Evolutionary conservation across 345 rosid species (phyloP), one percentile per base, ranked within the genome.

Genomic region (Raphanus sativus): DNA sequence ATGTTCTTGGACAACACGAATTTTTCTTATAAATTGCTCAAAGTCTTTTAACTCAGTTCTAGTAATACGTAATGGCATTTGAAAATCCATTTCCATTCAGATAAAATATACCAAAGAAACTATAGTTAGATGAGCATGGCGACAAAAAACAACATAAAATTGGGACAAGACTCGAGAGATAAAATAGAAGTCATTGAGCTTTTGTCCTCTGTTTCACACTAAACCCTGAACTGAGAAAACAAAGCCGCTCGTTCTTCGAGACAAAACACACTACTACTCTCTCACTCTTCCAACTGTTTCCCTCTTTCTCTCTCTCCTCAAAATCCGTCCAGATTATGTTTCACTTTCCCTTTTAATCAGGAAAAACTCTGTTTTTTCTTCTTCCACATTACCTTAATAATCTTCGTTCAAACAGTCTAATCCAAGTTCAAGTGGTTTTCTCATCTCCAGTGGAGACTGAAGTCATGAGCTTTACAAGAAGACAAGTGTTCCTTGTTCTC

Each of bases 381-480:
- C 64, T 70, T 80, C 67, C 62, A 69, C 79, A 55, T 63, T 74
- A 54, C 69, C 64, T 34, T 25, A n/a, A 34, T 21, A 48, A 60
- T 21, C 69, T 67, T 32, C 0, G 15, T 52, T 54, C 21, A 59
- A 50, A 67, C 69, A 60, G 10, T 67, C 16, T 24, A 34, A 52
- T 80, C 67, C 13, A 75, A 74, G 67, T 33, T 33, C 71, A 56
- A 65, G 56, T 38, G 24, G 64, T 13, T 33, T 38, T 6, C 58
- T 30, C 56, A 30, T 13, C 74, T 45, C 24, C 79, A 67, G 25
- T 40, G 21, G 45, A 68, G 68, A 9, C 42, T 56, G 0, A 75
- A 75, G 79, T 12, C 28, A 88, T 88, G 92, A 84, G 86, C 69
- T 86, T 56, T 72, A 73, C 25, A 67, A 84, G 75, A 73, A 26